These are phyloP conservation scores for Tulasnella sp. DNA, from an alignment of 768 basidiomycete genomes.

Conservation along the genomic window DNA sequence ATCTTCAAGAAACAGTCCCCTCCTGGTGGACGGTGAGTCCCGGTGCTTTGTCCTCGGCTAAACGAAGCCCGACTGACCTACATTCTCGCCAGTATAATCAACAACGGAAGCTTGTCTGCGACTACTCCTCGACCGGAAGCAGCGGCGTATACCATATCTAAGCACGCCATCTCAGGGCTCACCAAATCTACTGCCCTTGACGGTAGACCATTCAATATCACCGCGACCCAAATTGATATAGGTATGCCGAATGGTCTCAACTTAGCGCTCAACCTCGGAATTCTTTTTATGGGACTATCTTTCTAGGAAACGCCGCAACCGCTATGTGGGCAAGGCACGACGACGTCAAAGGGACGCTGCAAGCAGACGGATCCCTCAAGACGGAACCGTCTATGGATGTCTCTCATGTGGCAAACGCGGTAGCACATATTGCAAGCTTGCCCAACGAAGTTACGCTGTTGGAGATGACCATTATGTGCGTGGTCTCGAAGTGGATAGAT, in stretches of 20 bases:
- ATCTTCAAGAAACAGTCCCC: slow-evolving; percentile 75
- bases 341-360: slow-evolving; percentile 55
- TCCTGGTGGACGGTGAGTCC: slow-evolving; percentile 57
- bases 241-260: slow-evolving; percentile 48
- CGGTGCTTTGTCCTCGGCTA: slow-evolving; percentile 32
- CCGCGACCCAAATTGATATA: slow-evolving; percentile 82
- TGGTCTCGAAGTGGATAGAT: slow-evolving; percentile 34
- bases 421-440: slow-evolving; percentile 72
- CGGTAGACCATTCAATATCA: slow-evolving; percentile 71
- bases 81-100: slow-evolving; percentile 62
- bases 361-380: slow-evolving; percentile 63
- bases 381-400: slow-evolving; percentile 72
- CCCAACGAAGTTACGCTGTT: slow-evolving; percentile 72
- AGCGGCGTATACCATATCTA: slow-evolving; percentile 71
- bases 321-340: slow-evolving; percentile 55
- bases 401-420: slow-evolving; percentile 67
- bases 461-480: slow-evolving; percentile 74
- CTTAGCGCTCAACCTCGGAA: not conserved
- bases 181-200: slow-evolving; percentile 79
- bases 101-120: slow-evolving; percentile 81
- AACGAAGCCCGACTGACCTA: not conserved
- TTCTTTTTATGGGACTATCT: no score
- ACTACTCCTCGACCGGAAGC: slow-evolving; percentile 68
- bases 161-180: slow-evolving; percentile 77
- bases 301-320: slow-evolving; percentile 70